Conservation (phyloP, 176 grass and related monocot genomes). For the Phoenix roebelenii region DNA sequence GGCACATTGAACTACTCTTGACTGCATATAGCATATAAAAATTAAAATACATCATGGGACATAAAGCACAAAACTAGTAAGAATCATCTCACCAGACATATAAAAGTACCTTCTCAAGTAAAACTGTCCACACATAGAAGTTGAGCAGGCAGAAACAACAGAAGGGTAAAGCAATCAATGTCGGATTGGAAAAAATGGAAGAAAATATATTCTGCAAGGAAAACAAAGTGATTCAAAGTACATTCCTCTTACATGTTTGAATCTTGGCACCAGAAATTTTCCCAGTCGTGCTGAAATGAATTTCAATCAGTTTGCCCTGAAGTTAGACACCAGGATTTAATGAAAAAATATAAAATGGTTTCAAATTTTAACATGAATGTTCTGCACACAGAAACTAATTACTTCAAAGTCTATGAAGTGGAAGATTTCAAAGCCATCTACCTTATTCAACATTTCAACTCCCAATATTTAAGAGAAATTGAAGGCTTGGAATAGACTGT, state of each 20-base stretch:
- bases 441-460: too few species aligned
- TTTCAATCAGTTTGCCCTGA: slow-evolving; percentile 95
- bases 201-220: too few species aligned
- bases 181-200: slow-evolving; percentile 5
- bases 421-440: too few species aligned
- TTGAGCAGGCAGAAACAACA: slow-evolving; percentile 20
- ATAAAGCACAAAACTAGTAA: slow-evolving; percentile 12
- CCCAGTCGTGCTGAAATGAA: slow-evolving; percentile 91
- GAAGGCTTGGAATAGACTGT: too few species aligned
- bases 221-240: too few species aligned
- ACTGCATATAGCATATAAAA: slow-evolving; percentile 40
- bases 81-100: slow-evolving; percentile 4
- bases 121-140: slow-evolving; percentile 46
- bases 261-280: slow-evolving; percentile 91
- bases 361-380: too few species aligned
- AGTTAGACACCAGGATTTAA: slow-evolving; percentile 16
- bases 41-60: slow-evolving; percentile 15
- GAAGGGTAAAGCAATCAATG: not conserved
- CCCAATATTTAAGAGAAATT: too few species aligned
- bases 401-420: too few species aligned
- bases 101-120: slow-evolving; percentile 92
- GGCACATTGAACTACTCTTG: slow-evolving; percentile 92
- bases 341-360: not conserved
- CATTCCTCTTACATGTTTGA: slow-evolving; percentile 70
- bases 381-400: too few species aligned